Evolutionary conservation across 257 asterid species (phyloP).

Genomic region (Solanum okadae): DNA sequence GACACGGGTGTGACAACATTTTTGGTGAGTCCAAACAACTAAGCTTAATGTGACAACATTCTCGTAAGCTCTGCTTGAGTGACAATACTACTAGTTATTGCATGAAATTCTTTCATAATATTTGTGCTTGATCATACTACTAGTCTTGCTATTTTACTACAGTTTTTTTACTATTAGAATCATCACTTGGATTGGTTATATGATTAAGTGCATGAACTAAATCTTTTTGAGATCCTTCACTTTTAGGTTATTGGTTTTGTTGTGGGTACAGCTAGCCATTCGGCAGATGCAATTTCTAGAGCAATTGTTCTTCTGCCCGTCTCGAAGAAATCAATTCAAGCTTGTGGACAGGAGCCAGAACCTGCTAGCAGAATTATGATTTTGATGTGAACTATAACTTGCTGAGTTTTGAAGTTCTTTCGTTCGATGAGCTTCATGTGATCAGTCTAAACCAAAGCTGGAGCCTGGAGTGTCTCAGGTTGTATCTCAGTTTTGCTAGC

Average conservation of each 20-base stretch:
- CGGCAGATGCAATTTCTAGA: not conserved
- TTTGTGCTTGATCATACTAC: not conserved
- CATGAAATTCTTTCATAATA: no score
- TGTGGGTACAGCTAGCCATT: not conserved
- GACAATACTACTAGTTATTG: not conserved
- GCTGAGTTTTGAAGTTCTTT: not conserved
- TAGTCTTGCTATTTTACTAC: not conserved
- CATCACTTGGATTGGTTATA: not conserved
- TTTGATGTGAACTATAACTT: not conserved
- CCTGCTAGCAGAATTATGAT: not conserved
- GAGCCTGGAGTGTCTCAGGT: not conserved
- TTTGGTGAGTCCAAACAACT: not conserved
- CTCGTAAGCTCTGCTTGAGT: not conserved
- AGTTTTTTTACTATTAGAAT: not conserved
- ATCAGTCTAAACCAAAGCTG: not conserved
- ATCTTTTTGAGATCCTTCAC: not conserved
- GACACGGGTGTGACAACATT: not conserved
- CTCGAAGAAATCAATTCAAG: not conserved
- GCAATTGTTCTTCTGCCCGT: not conserved
- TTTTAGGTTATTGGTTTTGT: not conserved
- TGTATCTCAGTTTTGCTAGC: not conserved
- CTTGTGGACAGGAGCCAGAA: not conserved
- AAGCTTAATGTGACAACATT: not conserved
- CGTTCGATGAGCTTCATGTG: not conserved
- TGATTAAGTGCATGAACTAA: not conserved